These are phyloP conservation scores for Knoxdaviesia proteae DNA, from an alignment of 2,329 filamentous ascomycete genomes.

Conservation along the genomic window DNA sequence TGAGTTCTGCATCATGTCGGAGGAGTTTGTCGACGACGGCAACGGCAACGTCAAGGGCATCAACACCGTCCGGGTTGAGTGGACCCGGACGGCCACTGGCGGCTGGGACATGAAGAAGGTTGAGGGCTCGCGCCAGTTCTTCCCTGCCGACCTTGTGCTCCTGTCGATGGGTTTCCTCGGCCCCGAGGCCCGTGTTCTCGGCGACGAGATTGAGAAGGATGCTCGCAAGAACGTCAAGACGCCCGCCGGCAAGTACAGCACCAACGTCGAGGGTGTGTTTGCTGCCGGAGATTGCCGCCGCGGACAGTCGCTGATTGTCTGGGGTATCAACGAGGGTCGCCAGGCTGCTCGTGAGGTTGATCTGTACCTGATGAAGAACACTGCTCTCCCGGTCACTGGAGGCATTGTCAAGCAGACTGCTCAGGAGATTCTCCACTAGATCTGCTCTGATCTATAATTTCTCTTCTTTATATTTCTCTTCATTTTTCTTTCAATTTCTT, in stretches of 20 bases:
- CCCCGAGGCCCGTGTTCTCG: conserved; percentile 72
- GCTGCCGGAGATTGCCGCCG: conserved; percentile 88
- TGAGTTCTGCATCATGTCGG: conserved; percentile 96
- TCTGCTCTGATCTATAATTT: too few species aligned
- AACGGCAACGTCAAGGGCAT: conserved; percentile 80
- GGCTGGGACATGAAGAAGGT: conserved; percentile 99
- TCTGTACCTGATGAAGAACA: conserved; percentile 60
- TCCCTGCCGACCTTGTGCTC: conserved; percentile 84
- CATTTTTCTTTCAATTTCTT: too few species aligned
- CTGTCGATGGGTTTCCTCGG: conserved; percentile 96
- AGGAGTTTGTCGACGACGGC: conserved; percentile 84
- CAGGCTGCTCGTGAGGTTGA: conserved; percentile 86
- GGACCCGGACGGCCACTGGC: conserved; percentile 73
- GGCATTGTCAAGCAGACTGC: conserved; percentile 78
- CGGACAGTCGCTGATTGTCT: conserved; percentile 89
- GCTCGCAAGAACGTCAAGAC: conserved; percentile 94
- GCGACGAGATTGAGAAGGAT: conserved; percentile 78
- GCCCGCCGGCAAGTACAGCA: conserved; percentile 65
- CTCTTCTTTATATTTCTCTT: too few species aligned
- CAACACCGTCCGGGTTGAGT: conserved; percentile 87
- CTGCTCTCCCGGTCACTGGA: conserved; percentile 70
- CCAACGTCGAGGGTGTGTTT: conserved; percentile 75
- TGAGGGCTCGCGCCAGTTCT: conserved; percentile 83
- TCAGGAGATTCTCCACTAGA: conserved; percentile 30
- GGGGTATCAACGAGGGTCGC: conserved; percentile 95